These are phyloP conservation scores for Cymbidium sinense DNA, from an alignment of 106 monocot genomes.

Conservation along the genomic window DNA sequence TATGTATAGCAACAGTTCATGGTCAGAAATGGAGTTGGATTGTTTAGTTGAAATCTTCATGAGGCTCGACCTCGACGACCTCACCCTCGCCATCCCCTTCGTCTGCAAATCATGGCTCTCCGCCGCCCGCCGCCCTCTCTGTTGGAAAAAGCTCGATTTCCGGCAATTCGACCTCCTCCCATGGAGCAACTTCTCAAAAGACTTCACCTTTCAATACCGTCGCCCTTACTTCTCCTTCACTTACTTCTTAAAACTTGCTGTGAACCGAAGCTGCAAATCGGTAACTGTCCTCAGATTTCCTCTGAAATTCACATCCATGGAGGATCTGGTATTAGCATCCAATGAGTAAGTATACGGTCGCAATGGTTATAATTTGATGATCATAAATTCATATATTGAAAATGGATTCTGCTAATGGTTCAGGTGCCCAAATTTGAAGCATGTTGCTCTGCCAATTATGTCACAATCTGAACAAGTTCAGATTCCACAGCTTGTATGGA, in stretches of 20 bases:
- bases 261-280: background rate
- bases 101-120: conserved; percentile 18
- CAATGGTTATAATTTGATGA: background rate
- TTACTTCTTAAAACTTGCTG: conserved; percentile 1
- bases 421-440: conserved; percentile 6
- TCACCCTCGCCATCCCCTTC: conserved; percentile 9
- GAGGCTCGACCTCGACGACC: conserved; percentile 13
- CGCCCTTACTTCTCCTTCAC: conserved; percentile 16
- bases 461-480: background rate
- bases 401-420: background rate
- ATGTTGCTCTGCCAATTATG: background rate
- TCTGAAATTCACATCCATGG: background rate
- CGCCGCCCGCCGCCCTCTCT: conserved; percentile 9
- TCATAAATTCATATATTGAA: background rate
- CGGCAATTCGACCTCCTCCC: conserved; percentile 15
- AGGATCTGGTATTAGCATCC: conserved; percentile 1
- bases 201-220: background rate
- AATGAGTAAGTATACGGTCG: background rate
- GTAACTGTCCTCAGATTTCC: conserved; percentile 15
- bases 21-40: conserved; percentile 18
- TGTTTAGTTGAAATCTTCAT: conserved; percentile 16
- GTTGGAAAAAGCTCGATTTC: conserved; percentile 22
- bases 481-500: background rate
- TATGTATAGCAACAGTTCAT: background rate
- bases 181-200: conserved; percentile 10